phyloP scores from a whole-genome alignment of 305 asterid genomes.

The Solanum hybrid region DNA sequence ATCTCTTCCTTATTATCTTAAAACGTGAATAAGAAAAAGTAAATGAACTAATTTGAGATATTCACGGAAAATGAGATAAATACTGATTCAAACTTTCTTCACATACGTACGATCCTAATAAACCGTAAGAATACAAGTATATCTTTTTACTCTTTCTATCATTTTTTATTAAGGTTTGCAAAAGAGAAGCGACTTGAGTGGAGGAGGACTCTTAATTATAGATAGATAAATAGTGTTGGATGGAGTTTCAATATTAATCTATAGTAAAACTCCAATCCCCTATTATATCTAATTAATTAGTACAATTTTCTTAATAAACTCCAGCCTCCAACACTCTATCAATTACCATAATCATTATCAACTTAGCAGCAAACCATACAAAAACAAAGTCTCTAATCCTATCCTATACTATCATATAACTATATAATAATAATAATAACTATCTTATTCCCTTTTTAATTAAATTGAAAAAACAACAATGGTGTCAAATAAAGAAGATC shows the following conservation, averaged over 20 bases:
- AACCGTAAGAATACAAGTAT: neutral
- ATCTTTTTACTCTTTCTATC: neutral
- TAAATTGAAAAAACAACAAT: neutral
- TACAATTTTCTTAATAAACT: neutral
- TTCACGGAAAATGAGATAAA: neutral
- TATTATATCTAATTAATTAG: neutral
- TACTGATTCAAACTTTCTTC: neutral
- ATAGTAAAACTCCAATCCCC: neutral
- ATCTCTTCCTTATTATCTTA: neutral
- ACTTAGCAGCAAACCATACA: neutral
- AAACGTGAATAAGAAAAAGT: neutral
- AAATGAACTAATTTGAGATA: neutral
- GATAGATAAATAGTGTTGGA: neutral
- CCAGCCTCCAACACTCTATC: neutral
- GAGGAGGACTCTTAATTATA: neutral
- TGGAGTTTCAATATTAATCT: constrained; percentile 3
- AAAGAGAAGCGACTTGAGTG: neutral
- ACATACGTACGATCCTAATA: neutral
- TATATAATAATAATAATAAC: neutral
- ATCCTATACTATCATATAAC: neutral
- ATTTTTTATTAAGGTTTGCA: neutral
- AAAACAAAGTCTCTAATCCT: neutral
- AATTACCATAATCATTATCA: neutral
- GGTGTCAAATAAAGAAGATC: constrained; percentile 12
- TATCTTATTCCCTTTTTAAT: neutral